Percentiles rank a stretch among this genome's conserved stretches.
Conservation (phyloP, 2,329 filamentous ascomycete species). For the Pseudogymnoascus sp. region DNA sequence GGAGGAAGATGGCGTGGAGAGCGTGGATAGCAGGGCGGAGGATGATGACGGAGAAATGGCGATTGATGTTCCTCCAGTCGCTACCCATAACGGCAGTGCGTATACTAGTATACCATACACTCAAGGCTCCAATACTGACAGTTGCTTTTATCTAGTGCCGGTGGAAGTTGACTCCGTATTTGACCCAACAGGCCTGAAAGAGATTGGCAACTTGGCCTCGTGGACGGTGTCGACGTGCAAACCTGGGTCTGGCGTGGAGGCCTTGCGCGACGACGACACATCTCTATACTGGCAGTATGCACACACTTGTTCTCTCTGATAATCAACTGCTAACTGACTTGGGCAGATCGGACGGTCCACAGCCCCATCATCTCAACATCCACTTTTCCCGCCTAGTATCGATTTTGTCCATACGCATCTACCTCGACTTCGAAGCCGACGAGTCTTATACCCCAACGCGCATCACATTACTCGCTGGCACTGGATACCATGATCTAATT, state of each 20-base stretch:
- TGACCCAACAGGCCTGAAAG: slow-evolving; percentile 58
- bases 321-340: slow-evolving; percentile 2
- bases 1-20: slow-evolving; percentile 15
- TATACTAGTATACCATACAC: slow-evolving; percentile 12
- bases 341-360: slow-evolving; percentile 67
- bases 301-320: not conserved
- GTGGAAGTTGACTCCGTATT: slow-evolving; percentile 33
- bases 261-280: slow-evolving; percentile 65
- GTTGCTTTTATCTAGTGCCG: slow-evolving; percentile 15
- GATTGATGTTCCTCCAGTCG: slow-evolving; percentile 15
- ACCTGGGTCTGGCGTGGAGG: slow-evolving; percentile 68
- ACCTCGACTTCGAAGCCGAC: slow-evolving; percentile 84
- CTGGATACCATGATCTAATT: slow-evolving; percentile 82
- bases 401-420: slow-evolving; percentile 68
- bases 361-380: slow-evolving; percentile 73
- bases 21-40: slow-evolving; percentile 17
- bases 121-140: slow-evolving; percentile 13
- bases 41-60: slow-evolving; percentile 27
- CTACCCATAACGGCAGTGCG: not conserved
- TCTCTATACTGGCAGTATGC: slow-evolving; percentile 70
- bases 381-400: slow-evolving; percentile 79
- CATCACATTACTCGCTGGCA: slow-evolving; percentile 81
- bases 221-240: slow-evolving; percentile 79
- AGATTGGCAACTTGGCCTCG: slow-evolving; percentile 75
- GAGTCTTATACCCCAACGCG: slow-evolving; percentile 96